These are phyloP conservation scores for Escallonia rubra DNA, from an alignment of 129 eudicot species.

Conservation along the genomic window DNA sequence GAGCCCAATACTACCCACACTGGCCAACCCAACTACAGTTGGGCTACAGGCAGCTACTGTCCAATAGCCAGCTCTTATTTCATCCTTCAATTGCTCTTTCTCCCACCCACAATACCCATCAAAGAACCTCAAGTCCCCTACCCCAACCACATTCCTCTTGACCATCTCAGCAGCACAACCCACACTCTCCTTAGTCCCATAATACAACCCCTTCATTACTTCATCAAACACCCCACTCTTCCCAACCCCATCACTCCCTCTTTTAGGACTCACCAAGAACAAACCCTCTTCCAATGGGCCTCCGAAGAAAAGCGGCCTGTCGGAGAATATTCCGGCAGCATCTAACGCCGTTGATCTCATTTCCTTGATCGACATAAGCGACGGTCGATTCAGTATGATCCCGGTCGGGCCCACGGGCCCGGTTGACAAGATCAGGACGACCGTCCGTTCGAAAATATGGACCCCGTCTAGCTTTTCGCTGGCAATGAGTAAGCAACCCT, in stretches of 20 bases:
- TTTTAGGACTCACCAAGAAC: conserved; percentile 49
- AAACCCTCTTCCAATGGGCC: conserved; percentile 87
- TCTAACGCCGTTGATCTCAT: conserved; percentile 52
- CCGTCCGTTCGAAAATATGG: conserved; percentile 90
- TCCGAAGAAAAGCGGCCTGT: conserved; percentile 73
- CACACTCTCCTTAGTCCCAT: conserved; percentile 74
- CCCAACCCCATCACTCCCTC: conserved; percentile 44
- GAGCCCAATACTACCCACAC: conserved; percentile 67
- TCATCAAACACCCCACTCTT: conserved; percentile 78
- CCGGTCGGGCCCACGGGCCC: conserved; percentile 85
- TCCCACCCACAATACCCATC: conserved; percentile 99
- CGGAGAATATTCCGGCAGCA: conserved; percentile 51
- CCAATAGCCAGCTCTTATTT: conserved; percentile 87
- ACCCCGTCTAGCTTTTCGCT: conserved; percentile 93
- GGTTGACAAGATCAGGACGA: conserved; percentile 60
- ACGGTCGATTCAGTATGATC: conserved; percentile 84
- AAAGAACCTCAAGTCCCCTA: conserved; percentile 70
- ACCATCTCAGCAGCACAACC: conserved; percentile 96
- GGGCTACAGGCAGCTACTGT: conserved; percentile 85
- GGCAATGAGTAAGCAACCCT: conserved; percentile 80
- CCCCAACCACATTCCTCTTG: conserved; percentile 54
- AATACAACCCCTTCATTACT: conserved; percentile 77
- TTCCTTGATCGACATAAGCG: conserved; percentile 94
- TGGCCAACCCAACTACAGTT: conserved; percentile 58
- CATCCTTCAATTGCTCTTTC: conserved; percentile 66